Base-by-base conservation (phyloP, 2,329 filamentous ascomycete species). In the Pseudogymnoascus sp. region DNA sequence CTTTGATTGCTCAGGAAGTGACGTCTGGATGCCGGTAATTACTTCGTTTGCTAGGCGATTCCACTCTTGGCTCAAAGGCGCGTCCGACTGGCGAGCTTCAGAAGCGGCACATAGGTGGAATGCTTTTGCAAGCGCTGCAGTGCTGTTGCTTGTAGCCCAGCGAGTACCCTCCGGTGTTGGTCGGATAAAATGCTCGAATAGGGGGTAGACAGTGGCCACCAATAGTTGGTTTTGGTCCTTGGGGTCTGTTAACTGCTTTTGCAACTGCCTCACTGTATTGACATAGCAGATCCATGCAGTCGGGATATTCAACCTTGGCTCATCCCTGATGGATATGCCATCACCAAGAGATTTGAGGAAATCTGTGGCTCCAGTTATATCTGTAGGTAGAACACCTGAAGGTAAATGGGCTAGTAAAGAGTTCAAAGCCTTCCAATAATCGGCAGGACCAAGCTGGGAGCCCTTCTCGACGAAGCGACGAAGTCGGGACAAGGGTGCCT, bases 1-100 rank as follows among this genome's bases (percentile, higher is more conserved):
- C 66, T 88, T 88, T 0, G 91, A 92, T 63, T 93, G 86, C 71
- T 93, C 91, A 0, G 93, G 91, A 4, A 90, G 81, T 0, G 91
- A 96, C 5, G 84, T 84, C 62, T 86, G 87, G 63, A 96, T 86
- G 38, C 83, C 81, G 34, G 85, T 79, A 25, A 87, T 78, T n/a
- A 96, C 76, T 0, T 80, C 73, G 1, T 83, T 77, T 0, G 84
- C 83, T n/a, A 91, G 75, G 1, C 78, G 78, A 2, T 78, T 73
- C 90, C 90, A 95, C 66, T 87, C 79, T 60, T 38, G 21, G 34
- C 28, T 25, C n/a, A 60, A 25, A 2, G 79, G 74, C 14, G 78
- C 73, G 0, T 90, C 77, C 0, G 82, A 77, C 2, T 77, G 68
- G 0, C 81, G 73, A 3, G 86, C 68, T 1, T 79, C 75, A 0